Base-by-base conservation (phyloP, 805 yeast species). In the Saccharomyces eubayanus region DNA sequence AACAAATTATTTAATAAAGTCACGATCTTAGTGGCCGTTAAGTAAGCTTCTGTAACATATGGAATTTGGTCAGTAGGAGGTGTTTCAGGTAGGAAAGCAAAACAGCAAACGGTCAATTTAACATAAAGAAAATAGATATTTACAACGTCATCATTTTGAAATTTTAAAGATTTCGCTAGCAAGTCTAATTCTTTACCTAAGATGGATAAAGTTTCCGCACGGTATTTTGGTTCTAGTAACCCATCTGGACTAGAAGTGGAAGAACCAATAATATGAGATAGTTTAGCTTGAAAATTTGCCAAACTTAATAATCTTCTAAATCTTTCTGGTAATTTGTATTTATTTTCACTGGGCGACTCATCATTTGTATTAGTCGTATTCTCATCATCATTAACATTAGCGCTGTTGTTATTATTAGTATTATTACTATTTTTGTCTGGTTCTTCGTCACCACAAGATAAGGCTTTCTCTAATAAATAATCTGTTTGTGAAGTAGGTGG, bases 61-160 rank as follows among this genome's bases (percentile, higher is more conserved):
- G 84, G 83, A 0, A 89, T 85, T 69, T 89, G 96, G 68, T 88
- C 96, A 59, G 85, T 94, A 52, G 83, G 79, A 8, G 96, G 89
- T 0, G 96, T 86, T 24, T 89, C 91, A n/a, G 96, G 92, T 55
- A 89, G 73, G 61, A 91, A 91, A 2, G 96, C 92, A 76, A 88
- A 91, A 54, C 91, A 82, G 66, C 96, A 88, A 47, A 91, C 79
- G 80, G 87, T 85, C 57, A 89, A 75, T 62, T 85, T 82, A 48
- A 89, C 84, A 67, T 91, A 89, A 4, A 88, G 75, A 62, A 80
- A 87, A 64, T 87, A 87, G 46, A 87, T 84, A 59, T 89, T 95
- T 6, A 89, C 83, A 0, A 84, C 76, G 1, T 83, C 75, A 55
- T 83, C 86, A 36, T 76, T 78, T 55, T 82, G 85, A 54, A 88